Base-by-base conservation (phyloP, 2,329 filamentous ascomycete species). In the Beauveria sp. region DNA sequence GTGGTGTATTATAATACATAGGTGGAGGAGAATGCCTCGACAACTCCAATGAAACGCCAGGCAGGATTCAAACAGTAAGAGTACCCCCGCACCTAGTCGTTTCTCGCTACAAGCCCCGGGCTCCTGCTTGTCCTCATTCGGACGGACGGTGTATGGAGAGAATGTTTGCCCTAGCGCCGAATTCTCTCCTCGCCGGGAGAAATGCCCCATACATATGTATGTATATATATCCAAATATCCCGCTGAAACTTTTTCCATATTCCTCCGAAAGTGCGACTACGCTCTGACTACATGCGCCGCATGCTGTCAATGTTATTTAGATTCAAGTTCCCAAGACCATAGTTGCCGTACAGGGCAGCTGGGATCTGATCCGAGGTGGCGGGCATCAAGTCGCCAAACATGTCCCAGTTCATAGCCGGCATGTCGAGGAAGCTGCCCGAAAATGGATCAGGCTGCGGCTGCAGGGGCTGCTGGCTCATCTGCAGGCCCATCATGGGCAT, bases 271-370 rank as follows among this genome's bases (percentile, higher is more conserved):
- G 12, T 14, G 16, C 34, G 34, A 14, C 34, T 16, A 38, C 12
- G 14, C 34, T 14, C 34, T 9, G 3, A 26, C 45, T 62, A 62
- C 54, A 58, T 58, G n/a, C 52, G 52, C 8, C 60, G 26, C 46
- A 57, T 53, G 40, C 34, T 54, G 49, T 58, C 43, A 5, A 63
- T 64, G 46, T 65, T 66, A 46, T 66, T 66, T 20, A 62, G 40
- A n/a, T 62, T 62, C 64, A 71, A 66, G 20, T 66, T 67, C 2
- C 66, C 66, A 62, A 73, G 65, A 0, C 67, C 66, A 40, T 70
- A 72, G n/a, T 67, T 68, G 45, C 69, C 69, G 59, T 75, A 75
- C 60, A 74, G 68, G 49, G 70, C 66, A 12, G 69, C 56, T 3
- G 72, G 69, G 14, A 73, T 60, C 49, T 73, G 70, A 10, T 68